Base-by-base conservation (phyloP, 257 asterid species). In the Petunia axillaris region DNA sequence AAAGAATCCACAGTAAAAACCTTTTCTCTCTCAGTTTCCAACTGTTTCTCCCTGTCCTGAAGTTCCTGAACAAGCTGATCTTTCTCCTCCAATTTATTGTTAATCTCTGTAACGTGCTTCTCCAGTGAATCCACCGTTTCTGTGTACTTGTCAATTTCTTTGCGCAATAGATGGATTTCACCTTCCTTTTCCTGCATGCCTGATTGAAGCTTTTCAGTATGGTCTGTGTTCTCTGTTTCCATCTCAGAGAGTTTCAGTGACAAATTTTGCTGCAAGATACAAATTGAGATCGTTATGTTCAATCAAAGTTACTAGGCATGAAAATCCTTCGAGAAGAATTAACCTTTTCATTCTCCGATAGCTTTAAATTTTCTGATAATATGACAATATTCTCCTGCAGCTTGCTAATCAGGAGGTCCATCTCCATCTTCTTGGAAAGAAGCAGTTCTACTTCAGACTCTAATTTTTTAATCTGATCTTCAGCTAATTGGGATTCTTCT, bases 401-500 rank as follows among this genome's bases (percentile, higher is more conserved):
- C 75, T 86, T 82, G 86, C 85, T 83, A 82, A 92, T 85, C 85
- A 84, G 84, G 62, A 81, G 79, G 76, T 89, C 95, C 97, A 91
- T 86, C 71, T 91, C 95, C 67, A 76, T 86, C 85, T 89, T 93
- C 88, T 90, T 88, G 59, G 91, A 88, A 79, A 85, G 83, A 81
- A 90, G 94, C 81, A 66, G 78, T 85, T 88, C 90, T 64, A 80
- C 89, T 85, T 94, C 98, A 84, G 91, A 87, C 80, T 92, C 93
- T 87, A 92, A 85, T 81, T 90, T 92, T 82, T 83, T 86, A 59
- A 90, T 90, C 83, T 84, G 90, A 85, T 88, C 95, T 88, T 92
- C 98, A 60, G 93, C 90, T 85, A 92, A 85, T 76, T 86, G 93
- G 83, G 97, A 91, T 87, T 96, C 98, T 87, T 94, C 98, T 52